Evolutionary conservation across 1,284 basidiomycete species (phyloP).

Genomic region (Ceratobasidium theobromae): DNA sequence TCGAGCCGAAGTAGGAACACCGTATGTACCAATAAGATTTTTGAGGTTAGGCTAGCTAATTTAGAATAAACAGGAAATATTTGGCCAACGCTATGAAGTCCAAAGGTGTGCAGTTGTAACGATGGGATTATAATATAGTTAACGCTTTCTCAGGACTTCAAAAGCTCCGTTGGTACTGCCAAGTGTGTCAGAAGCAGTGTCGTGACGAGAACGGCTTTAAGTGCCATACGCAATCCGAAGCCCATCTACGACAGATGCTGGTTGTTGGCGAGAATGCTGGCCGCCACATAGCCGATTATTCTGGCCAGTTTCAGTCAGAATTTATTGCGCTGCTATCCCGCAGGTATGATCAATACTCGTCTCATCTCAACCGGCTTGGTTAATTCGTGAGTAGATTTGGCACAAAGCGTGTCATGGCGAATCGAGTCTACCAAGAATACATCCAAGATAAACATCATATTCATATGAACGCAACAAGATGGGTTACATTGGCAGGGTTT

Average conservation of each 20-base stretch:
- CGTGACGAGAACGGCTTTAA: slow-evolving; percentile 98
- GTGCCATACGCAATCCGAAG: slow-evolving; percentile 81
- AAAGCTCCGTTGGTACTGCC: slow-evolving; percentile 92
- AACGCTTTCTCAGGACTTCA: slow-evolving; percentile 58
- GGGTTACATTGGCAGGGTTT: slow-evolving; percentile 96
- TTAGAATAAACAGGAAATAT: slow-evolving; percentile 56
- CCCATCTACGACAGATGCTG: slow-evolving; percentile 94
- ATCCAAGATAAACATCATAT: slow-evolving; percentile 93
- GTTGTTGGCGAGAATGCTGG: slow-evolving; percentile 92
- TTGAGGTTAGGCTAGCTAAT: background rate
- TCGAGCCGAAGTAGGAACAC: slow-evolving; percentile 70
- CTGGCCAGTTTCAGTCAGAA: slow-evolving; percentile 84
- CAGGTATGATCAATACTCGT: slow-evolving; percentile 51
- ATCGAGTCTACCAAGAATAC: slow-evolving; percentile 97
- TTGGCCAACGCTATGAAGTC: slow-evolving; percentile 95
- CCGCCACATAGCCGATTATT: slow-evolving; percentile 88
- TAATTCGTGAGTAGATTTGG: slow-evolving; percentile 62
- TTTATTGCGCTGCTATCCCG: slow-evolving; percentile 87
- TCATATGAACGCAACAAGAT: slow-evolving; percentile 98
- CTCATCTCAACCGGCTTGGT: background rate
- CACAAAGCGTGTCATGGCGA: slow-evolving; percentile 91
- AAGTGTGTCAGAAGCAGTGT: slow-evolving; percentile 95
- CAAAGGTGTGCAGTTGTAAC: slow-evolving; percentile 55
- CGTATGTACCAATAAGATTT: slow-evolving; percentile 42
- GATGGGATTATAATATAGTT: background rate